Evolutionary conservation across 2,329 filamentous ascomycete species (phyloP), one percentile per base, ranked within the genome.

Genomic region (Calycina herbarum): DNA sequence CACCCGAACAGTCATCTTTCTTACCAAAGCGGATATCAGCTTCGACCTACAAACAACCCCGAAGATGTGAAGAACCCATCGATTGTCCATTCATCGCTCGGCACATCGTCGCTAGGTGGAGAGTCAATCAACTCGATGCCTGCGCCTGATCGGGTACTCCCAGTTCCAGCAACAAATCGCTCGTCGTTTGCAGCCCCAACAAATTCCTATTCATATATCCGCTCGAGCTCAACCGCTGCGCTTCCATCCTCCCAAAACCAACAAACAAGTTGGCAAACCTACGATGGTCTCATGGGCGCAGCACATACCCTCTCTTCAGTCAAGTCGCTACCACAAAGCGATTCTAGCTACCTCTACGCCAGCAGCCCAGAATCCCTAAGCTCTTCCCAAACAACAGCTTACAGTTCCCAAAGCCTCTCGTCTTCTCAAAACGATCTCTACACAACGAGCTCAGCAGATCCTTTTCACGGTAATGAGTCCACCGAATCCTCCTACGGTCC

Each of bases 91-190:
- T 15, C 38, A 15, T 40, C 38, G 38, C 38, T 40, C 38, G 13
- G 38, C 38, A 40, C 17, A 13, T 40, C 38, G 38, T 40, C 38
- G 38, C 38, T 40, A 15, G 38, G 38, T 59, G 57, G 7, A 17
- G 17, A 59, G 69, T 51, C 48, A 13, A 40, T 40, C 10, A 59
- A 42, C 24, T 66, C 70, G 11, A 68, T 74, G 7, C 70, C 70
- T n/a, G 69, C 66, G 42, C 67, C 66, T 13, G 73, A 74, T 64
- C 73, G 73, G 4, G 35, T 74, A 13, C 68, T 74, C 27, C 73
- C 74, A 59, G 59, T 67, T 48, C 72, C 72, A 33, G 62, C 69
- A 38, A n/a, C 64, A 5, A 69, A 67, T 38, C 69, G 69, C 3
- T 51, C 63, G 20, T 17, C 56, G 31, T 27, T 35, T 17, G 56